Evolutionary conservation across 495 filamentous ascomycete species (phyloP).

Genomic region (Cryomyces minteri): DNA sequence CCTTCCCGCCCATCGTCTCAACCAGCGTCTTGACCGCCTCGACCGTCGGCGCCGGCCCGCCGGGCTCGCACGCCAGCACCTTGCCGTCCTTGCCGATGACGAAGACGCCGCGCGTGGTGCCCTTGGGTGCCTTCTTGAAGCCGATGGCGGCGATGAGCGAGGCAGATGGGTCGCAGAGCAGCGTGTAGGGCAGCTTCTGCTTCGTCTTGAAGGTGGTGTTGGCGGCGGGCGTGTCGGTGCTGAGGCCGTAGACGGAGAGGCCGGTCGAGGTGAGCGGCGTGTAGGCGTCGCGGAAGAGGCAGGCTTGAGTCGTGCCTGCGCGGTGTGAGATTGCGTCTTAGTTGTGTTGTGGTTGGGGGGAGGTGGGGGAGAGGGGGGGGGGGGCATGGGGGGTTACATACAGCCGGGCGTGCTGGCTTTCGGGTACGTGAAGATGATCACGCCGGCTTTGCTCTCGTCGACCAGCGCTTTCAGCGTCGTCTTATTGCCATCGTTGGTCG

Average conservation of each 20-base stretch:
- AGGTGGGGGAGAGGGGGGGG: no score
- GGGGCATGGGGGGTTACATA: constrained; percentile 34
- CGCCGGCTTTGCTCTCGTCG: constrained; percentile 63
- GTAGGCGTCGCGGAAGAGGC: constrained; percentile 76
- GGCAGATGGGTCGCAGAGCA: constrained; percentile 63
- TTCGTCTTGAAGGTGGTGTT: constrained; percentile 85
- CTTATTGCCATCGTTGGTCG: constrained; percentile 65
- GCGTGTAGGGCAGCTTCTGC: constrained; percentile 70
- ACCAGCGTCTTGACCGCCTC: constrained; percentile 35
- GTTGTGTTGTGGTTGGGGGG: background rate
- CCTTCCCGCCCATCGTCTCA: constrained; percentile 10
- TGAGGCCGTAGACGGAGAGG: constrained; percentile 74
- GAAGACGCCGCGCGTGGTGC: constrained; percentile 74
- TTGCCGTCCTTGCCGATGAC: constrained; percentile 62
- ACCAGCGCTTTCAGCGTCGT: constrained; percentile 62
- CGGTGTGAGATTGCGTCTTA: background rate
- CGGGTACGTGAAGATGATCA: constrained; percentile 89
- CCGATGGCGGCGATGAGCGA: constrained; percentile 34
- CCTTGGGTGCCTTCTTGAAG: constrained; percentile 19
- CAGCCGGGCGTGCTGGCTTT: constrained; percentile 90
- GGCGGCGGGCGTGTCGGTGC: constrained; percentile 65
- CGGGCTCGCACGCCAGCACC: constrained; percentile 40
- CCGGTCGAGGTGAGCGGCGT: constrained; percentile 59
- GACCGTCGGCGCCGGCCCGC: constrained; percentile 40
- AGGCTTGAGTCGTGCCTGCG: constrained; percentile 78